These are phyloP conservation scores for Cucurbita moschata DNA, from an alignment of 306 rosid genomes.

Conservation along the genomic window DNA sequence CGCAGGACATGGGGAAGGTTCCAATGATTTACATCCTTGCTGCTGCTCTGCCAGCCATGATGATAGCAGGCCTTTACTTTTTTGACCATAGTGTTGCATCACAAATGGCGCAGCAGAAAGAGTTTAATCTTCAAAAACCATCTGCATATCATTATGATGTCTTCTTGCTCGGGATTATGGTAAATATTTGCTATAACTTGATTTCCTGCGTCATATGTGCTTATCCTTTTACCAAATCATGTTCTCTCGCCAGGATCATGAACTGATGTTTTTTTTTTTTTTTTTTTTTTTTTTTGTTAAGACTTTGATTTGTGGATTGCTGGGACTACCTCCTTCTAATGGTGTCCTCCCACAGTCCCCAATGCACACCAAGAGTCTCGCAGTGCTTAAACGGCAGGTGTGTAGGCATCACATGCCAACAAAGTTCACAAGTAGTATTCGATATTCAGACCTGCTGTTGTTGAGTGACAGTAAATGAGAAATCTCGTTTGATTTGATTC, in stretches of 20 bases:
- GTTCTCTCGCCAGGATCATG: background rate
- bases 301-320: constrained; percentile 78
- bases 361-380: constrained; percentile 88
- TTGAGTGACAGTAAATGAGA: too few relatives aligned
- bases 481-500: too few relatives aligned
- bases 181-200: constrained; percentile 6
- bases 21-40: constrained; percentile 41
- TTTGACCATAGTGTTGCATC: constrained; percentile 86
- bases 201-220: background rate
- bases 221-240: background rate
- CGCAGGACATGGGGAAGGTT: constrained; percentile 69
- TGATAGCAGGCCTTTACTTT: constrained; percentile 80
- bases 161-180: constrained; percentile 60
- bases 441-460: background rate
- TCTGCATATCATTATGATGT: constrained; percentile 82
- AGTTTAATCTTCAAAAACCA: constrained; percentile 81
- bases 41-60: constrained; percentile 60
- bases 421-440: background rate
- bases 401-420: background rate
- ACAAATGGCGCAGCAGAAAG: constrained; percentile 77
- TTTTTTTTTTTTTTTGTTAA: constrained; percentile 12
- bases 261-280: background rate
- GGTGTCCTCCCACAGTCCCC: constrained; percentile 97
- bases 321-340: constrained; percentile 95
- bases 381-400: constrained; percentile 68